These are phyloP conservation scores for Debaryomyces singareniensis DNA, from an alignment of 1,139 yeast genomes.

Conservation along the genomic window DNA sequence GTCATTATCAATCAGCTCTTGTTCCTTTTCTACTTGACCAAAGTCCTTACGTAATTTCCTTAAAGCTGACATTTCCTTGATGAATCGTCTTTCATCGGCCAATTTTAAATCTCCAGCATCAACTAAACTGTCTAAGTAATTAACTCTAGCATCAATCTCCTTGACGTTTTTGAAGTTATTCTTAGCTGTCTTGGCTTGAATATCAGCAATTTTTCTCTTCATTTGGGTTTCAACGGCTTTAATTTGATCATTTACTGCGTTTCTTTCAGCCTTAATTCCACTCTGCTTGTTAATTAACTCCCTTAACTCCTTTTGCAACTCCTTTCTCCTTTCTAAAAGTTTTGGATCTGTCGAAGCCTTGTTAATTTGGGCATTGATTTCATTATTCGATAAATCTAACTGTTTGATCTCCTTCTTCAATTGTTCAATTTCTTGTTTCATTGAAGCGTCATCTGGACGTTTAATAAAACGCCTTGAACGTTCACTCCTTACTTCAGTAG, in stretches of 20 bases:
- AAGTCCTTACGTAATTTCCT: slow-evolving; percentile 81
- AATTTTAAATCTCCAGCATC: slow-evolving; percentile 78
- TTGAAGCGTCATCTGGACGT: slow-evolving; percentile 67
- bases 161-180: slow-evolving; percentile 63
- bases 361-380: slow-evolving; percentile 38
- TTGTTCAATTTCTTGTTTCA: slow-evolving; percentile 53
- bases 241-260: slow-evolving; percentile 63
- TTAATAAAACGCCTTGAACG: slow-evolving; percentile 45
- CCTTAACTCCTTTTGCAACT: slow-evolving; percentile 60
- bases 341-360: slow-evolving; percentile 37
- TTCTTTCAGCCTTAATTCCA: slow-evolving; percentile 64
- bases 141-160: slow-evolving; percentile 74
- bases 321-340: slow-evolving; percentile 51
- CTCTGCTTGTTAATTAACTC: slow-evolving; percentile 62
- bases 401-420: slow-evolving; percentile 65
- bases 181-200: slow-evolving; percentile 66
- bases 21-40: slow-evolving; percentile 65
- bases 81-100: slow-evolving; percentile 83
- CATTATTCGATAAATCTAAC: slow-evolving; percentile 48
- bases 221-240: slow-evolving; percentile 62
- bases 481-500: slow-evolving; percentile 10
- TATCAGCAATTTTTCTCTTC: slow-evolving; percentile 73
- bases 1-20: slow-evolving; percentile 75
- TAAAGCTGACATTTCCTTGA: slow-evolving; percentile 80
- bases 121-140: slow-evolving; percentile 64